Evolutionary conservation across 768 basidiomycete species (phyloP).

Genomic region (Termitomyces sp.): DNA sequence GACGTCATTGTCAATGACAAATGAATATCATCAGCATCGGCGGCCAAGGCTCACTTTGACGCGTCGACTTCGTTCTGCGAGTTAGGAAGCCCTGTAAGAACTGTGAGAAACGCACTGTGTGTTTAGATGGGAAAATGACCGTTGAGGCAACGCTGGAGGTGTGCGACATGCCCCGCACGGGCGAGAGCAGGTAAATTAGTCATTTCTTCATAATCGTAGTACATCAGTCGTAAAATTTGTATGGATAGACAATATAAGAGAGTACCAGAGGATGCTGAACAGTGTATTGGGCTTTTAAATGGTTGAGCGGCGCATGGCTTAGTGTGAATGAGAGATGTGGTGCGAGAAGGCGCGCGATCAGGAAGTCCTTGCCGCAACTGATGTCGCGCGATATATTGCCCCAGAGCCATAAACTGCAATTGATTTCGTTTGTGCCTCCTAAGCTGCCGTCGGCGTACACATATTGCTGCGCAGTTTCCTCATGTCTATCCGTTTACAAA

Average conservation of each 20-base stretch:
- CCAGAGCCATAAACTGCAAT: not conserved
- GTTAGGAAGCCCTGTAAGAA: slow-evolving; percentile 49
- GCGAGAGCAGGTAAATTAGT: slow-evolving; percentile 29
- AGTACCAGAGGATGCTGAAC: not conserved
- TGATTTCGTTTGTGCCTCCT: not conserved
- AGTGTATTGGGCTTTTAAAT: slow-evolving; percentile 11
- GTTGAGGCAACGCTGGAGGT: slow-evolving; percentile 63
- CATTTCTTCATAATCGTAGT: slow-evolving; percentile 13
- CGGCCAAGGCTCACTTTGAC: slow-evolving; percentile 46
- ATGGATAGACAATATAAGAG: not conserved
- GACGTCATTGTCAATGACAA: slow-evolving; percentile 4
- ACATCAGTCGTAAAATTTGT: slow-evolving; percentile 1
- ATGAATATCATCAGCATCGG: not conserved
- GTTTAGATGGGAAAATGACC: slow-evolving; percentile 24
- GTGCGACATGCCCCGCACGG: slow-evolving; percentile 53
- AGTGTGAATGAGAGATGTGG: slow-evolving; percentile 12
- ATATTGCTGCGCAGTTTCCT: not conserved
- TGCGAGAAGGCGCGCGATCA: slow-evolving; percentile 14
- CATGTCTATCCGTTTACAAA: not conserved
- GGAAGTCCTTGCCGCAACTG: slow-evolving; percentile 1
- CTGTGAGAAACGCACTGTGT: not conserved
- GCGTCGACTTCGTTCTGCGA: slow-evolving; percentile 67
- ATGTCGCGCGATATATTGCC: slow-evolving; percentile 11
- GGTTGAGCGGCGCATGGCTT: slow-evolving; percentile 11
- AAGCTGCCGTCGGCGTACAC: not conserved